Evolutionary conservation across 176 grass and related monocot species (phyloP), one percentile per base, ranked within the genome.

Genomic region (Zizania latifolia): DNA sequence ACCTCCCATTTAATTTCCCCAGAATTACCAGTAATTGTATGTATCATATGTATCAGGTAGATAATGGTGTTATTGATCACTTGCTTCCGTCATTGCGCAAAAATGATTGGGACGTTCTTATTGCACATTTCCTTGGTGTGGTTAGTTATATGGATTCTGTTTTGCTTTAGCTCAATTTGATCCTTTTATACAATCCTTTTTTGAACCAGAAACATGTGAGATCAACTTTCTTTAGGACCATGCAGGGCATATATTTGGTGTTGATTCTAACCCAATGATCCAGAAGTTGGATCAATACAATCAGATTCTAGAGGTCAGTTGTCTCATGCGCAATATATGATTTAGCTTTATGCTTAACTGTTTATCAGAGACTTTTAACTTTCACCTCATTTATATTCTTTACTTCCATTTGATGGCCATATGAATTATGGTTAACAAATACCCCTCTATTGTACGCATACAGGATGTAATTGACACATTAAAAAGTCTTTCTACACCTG

Each of bases 91-190:
- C 83, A 66, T 77, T 98, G 59, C 76, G 84, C 14, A 89, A 74
- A 77, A 88, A 92, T 71, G 91, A 98, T 58, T 98, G 94, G 94
- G 91, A 98, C 58, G 72, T 98, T 84, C 89, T 98, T 72, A 98
- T 98, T 72, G 91, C 88, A 78, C 95, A 98, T 88, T 98, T 98
- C 78, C 91, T 98, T 88, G 95, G 95, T 68, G 89, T 98, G 76
- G 95, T 98, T 85, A 94, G 91, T 91, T 48, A 36, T 30, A 15
- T 60, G 26, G 46, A 34, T 43, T 77, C 59, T 68, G 14, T 53
- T 61, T 26, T 51, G 2, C 13, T 1, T 43, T 40, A 22, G 1
- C 28, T 58, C 24, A 11, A 30, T 64, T 69, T 76, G 13, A 70
- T 53, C n/a, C 6, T 68, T 77, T 50, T 30, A 75, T 43, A 15